These are phyloP conservation scores for Clavispora santaluciae DNA, from an alignment of 805 yeast species.

Conservation along the genomic window DNA sequence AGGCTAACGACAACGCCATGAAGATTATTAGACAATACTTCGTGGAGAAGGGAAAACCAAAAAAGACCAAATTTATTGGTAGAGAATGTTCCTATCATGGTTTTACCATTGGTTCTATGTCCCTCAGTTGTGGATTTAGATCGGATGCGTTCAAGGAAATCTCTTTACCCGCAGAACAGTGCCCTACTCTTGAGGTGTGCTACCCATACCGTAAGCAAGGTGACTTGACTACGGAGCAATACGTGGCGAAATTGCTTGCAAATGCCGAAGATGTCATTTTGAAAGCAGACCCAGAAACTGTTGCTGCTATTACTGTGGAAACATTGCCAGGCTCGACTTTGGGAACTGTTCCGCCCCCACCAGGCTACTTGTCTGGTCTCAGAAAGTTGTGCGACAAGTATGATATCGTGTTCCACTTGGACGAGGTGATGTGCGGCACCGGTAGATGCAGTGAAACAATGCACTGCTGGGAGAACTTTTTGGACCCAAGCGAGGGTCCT, in stretches of 20 bases:
- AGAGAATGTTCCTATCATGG: slow-evolving; percentile 48
- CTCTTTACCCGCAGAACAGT: slow-evolving; percentile 14
- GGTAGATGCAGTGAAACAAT: slow-evolving; percentile 35
- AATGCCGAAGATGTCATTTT: slow-evolving; percentile 21
- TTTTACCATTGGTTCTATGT: slow-evolving; percentile 42
- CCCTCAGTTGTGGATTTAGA: slow-evolving; percentile 22
- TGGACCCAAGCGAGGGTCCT: slow-evolving; percentile 23
- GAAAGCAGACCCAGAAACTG: slow-evolving; percentile 24
- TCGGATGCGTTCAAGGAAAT: slow-evolving; percentile 19
- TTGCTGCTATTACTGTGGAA: slow-evolving; percentile 24
- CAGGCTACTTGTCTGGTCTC: slow-evolving; percentile 24
- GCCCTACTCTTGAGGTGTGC: slow-evolving; percentile 19
- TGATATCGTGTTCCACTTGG: slow-evolving; percentile 44
- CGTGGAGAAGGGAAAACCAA: slow-evolving; percentile 38
- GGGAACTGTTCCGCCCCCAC: slow-evolving; percentile 25
- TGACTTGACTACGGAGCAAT: slow-evolving; percentile 19
- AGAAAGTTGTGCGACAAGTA: slow-evolving; percentile 45
- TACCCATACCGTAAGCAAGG: slow-evolving; percentile 28
- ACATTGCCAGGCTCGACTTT: slow-evolving; percentile 25
- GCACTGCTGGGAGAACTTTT: slow-evolving; percentile 28
- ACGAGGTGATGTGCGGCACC: slow-evolving; percentile 54
- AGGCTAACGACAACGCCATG: slow-evolving; percentile 26
- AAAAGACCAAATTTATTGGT: slow-evolving; percentile 38
- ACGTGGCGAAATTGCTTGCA: slow-evolving; percentile 18
- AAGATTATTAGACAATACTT: slow-evolving; percentile 25